Percentiles rank a stretch among this genome's conserved stretches.
Conservation (phyloP, 1,139 yeast genomes). For the Geotrichum histeridarum region DNA sequence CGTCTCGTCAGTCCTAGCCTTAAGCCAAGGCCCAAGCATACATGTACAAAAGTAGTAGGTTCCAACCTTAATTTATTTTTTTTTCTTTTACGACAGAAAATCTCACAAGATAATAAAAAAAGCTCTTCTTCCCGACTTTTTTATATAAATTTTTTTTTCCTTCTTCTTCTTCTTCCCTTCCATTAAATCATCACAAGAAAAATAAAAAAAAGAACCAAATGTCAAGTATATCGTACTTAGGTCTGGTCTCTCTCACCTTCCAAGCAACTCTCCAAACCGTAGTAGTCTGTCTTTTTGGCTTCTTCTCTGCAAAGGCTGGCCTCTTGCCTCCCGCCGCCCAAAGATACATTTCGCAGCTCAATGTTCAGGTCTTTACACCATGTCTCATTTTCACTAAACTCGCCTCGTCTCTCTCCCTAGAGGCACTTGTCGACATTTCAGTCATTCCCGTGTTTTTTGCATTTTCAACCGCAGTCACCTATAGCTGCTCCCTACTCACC, state of each 20-base stretch:
- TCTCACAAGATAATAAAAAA: too few relatives aligned
- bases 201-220: too few relatives aligned
- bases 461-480: conserved; percentile 59
- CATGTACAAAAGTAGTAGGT: too few relatives aligned
- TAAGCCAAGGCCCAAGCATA: too few relatives aligned
- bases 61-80: not conserved
- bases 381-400: conserved; percentile 75
- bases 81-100: too few relatives aligned
- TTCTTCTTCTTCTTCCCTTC: not conserved
- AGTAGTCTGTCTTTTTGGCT: conserved; percentile 66
- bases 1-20: too few relatives aligned
- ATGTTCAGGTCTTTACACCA: conserved; percentile 79
- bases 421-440: conserved; percentile 62
- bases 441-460: conserved; percentile 70
- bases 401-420: conserved; percentile 65
- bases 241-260: conserved; percentile 60
- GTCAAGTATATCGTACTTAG: conserved; percentile 45
- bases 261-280: conserved; percentile 79
- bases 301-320: conserved; percentile 58
- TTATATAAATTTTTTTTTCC: not conserved
- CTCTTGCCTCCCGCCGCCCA: conserved; percentile 58
- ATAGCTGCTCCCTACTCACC: conserved; percentile 48
- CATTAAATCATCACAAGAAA: not conserved
- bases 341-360: conserved; percentile 58
- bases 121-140: too few relatives aligned